These are phyloP conservation scores for Syzygium aqueum DNA, from an alignment of 345 rosid species.

Conservation along the genomic window DNA sequence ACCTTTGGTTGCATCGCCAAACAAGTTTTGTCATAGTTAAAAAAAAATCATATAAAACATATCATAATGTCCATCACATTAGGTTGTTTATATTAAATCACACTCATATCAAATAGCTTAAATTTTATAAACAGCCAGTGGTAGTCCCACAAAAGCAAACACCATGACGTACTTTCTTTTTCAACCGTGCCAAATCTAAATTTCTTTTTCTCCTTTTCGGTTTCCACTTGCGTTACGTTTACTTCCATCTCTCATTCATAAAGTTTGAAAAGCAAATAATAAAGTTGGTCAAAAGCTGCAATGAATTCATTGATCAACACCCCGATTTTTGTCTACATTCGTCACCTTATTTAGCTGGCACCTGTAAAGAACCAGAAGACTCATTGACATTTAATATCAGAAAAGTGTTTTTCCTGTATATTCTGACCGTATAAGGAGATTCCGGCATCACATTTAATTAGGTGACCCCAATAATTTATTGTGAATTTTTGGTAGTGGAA, in stretches of 20 bases:
- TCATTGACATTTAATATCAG: neutral
- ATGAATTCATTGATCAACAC: neutral
- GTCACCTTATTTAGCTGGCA: neutral
- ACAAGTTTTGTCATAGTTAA: neutral
- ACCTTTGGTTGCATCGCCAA: neutral
- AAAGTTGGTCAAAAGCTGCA: neutral
- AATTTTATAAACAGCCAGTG: accelerated
- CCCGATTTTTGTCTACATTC: neutral
- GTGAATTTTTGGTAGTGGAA: neutral
- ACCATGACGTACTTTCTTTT: accelerated
- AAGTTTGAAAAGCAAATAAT: neutral
- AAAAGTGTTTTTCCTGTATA: neutral
- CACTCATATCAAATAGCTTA: neutral
- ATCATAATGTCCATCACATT: neutral
- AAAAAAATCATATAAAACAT: neutral
- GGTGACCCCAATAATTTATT: neutral
- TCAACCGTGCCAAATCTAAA: neutral
- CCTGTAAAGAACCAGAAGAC: neutral
- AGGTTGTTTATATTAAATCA: neutral
- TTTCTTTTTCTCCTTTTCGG: neutral
- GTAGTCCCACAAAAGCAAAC: neutral
- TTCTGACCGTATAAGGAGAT: neutral
- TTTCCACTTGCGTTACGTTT: neutral
- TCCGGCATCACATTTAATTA: neutral
- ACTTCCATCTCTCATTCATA: neutral